Percentiles rank a stretch among this genome's conserved stretches.
Conservation (phyloP, 257 asterid genomes). For the Gardenia jasminoides region DNA sequence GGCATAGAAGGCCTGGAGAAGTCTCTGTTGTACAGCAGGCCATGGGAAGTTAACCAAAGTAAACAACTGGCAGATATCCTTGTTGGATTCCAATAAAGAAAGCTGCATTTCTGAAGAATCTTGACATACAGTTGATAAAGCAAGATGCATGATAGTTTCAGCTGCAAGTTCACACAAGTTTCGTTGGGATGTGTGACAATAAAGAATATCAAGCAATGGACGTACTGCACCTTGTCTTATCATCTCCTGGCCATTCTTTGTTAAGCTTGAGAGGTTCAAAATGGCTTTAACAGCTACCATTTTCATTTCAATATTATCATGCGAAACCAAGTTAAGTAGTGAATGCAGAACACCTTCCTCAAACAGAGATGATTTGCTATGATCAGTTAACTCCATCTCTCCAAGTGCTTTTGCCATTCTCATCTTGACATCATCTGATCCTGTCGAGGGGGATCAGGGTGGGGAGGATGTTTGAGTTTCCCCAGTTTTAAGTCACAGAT, state of each 20-base stretch:
- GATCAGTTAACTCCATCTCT: slow-evolving; percentile 65
- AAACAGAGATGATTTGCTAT: slow-evolving; percentile 48
- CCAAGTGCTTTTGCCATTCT: slow-evolving; percentile 59
- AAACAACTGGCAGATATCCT: slow-evolving; percentile 48
- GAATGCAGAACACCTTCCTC: slow-evolving; percentile 51
- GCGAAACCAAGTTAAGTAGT: slow-evolving; percentile 44
- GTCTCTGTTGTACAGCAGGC: slow-evolving; percentile 44
- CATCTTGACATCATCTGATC: slow-evolving; percentile 51
- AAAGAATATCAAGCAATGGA: slow-evolving; percentile 51
- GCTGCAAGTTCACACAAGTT: slow-evolving; percentile 50
- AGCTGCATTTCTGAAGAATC: slow-evolving; percentile 31
- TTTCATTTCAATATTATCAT: slow-evolving; percentile 43
- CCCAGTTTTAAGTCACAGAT: background rate
- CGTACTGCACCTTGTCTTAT: slow-evolving; percentile 49
- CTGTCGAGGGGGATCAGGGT: slow-evolving; percentile 28
- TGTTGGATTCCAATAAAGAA: slow-evolving; percentile 47
- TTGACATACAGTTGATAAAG: slow-evolving; percentile 43
- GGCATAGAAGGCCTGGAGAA: slow-evolving; percentile 48
- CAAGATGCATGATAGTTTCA: slow-evolving; percentile 45
- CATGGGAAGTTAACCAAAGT: slow-evolving; percentile 40
- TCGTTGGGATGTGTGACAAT: slow-evolving; percentile 42
- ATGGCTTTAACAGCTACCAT: slow-evolving; percentile 47
- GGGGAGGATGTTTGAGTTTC: slow-evolving; percentile 1
- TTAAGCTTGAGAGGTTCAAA: slow-evolving; percentile 49
- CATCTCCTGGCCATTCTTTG: slow-evolving; percentile 55